A percentile compares a stretch with the other conserved stretches of the same genome.
Evolutionary conservation across 2,329 filamentous ascomycete species (phyloP).

Genomic region (Daldinia eschscholtzii): DNA sequence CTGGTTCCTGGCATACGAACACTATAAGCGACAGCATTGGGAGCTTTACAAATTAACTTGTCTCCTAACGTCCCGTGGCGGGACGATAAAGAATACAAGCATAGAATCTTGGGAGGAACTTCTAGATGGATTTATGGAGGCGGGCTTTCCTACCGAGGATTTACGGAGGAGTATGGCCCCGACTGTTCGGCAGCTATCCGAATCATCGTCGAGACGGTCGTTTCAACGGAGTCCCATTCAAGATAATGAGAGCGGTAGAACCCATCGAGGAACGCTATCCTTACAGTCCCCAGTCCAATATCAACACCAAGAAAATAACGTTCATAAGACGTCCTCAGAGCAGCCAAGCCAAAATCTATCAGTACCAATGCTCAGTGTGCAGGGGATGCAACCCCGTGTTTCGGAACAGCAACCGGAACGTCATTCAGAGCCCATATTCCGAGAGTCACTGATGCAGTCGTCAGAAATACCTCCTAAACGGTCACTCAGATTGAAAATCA

Average conservation of each 20-base stretch:
- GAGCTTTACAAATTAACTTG: constrained; percentile 8
- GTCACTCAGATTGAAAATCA: neutral
- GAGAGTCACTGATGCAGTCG: neutral
- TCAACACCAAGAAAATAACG: neutral
- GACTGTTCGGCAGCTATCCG: neutral
- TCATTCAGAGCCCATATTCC: neutral
- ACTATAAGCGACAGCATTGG: constrained; percentile 8
- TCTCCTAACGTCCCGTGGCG: constrained; percentile 13
- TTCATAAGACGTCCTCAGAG: neutral
- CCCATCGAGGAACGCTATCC: neutral
- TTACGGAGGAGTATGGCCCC: neutral
- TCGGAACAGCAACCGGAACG: neutral
- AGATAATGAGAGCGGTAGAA: neutral
- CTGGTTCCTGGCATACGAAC: constrained; percentile 5
- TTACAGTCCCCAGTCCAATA: neutral
- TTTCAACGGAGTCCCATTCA: neutral
- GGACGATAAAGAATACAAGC: neutral
- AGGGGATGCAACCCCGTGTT: neutral
- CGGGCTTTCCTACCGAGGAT: constrained; percentile 7
- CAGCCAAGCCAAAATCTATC: neutral
- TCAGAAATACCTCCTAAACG: neutral
- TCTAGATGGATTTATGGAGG: neutral
- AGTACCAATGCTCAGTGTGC: neutral
- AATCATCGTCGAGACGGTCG: neutral
- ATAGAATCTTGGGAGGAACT: neutral